phyloP scores from a whole-genome alignment of 192 early-diverging fungal species.

The Allomyces arbusculus region DNA sequence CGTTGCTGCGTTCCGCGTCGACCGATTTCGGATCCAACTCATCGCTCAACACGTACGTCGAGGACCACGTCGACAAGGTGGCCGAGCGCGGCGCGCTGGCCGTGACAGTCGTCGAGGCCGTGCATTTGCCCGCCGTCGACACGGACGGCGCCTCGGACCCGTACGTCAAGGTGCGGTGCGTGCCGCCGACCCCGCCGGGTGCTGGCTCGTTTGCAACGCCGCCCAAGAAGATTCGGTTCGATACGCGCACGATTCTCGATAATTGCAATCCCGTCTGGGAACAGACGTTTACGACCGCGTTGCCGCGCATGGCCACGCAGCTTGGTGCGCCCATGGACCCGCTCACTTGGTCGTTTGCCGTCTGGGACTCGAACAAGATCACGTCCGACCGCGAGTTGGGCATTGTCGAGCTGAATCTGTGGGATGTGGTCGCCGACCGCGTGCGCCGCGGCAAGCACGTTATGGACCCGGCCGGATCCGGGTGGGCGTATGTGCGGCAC shows the following conservation, averaged over 20 bases:
- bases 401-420: background rate
- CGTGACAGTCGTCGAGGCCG: slow-evolving; percentile 32
- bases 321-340: background rate
- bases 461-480: background rate
- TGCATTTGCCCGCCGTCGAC: slow-evolving; percentile 45
- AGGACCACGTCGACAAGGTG: slow-evolving; percentile 14
- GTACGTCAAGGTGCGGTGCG: slow-evolving; percentile 34
- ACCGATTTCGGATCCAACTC: background rate
- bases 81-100: slow-evolving; percentile 41
- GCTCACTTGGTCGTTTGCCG: background rate
- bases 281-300: background rate
- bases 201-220: background rate
- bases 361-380: slow-evolving; percentile 1
- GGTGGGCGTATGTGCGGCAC: background rate
- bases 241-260: background rate
- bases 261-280: background rate
- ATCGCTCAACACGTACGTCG: background rate
- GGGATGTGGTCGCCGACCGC: background rate
- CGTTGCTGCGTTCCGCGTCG: background rate
- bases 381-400: background rate
- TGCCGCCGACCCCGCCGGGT: background rate
- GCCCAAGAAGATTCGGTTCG: background rate
- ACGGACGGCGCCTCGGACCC: slow-evolving; percentile 53
- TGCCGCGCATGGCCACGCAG: background rate
- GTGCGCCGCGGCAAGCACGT: background rate